These are phyloP conservation scores for Fusarium sp. DNA, from an alignment of 2,329 filamentous ascomycete species.

Conservation along the genomic window DNA sequence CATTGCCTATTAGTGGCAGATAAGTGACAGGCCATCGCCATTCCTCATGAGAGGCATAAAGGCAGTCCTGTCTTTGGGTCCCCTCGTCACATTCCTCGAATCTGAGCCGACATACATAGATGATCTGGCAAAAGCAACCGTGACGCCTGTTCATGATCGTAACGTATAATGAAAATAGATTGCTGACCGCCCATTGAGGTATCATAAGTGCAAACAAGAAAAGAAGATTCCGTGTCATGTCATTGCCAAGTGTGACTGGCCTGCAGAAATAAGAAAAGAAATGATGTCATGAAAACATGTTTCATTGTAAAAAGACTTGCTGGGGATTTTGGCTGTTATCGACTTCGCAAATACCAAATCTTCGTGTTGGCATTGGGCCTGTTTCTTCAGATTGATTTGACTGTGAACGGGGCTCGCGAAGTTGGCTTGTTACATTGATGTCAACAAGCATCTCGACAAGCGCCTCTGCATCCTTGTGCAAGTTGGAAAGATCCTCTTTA, in stretches of 20 bases:
- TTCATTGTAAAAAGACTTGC: slow-evolving; percentile 1
- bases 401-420: slow-evolving; percentile 48
- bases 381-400: slow-evolving; percentile 52
- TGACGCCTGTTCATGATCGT: slow-evolving; percentile 49
- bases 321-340: neutral
- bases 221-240: slow-evolving; percentile 14
- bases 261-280: slow-evolving; percentile 21
- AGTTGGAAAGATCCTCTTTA: slow-evolving; percentile 58
- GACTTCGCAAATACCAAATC: slow-evolving; percentile 10
- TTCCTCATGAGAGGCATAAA: slow-evolving; percentile 22
- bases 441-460: slow-evolving; percentile 66
- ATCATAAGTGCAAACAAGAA: slow-evolving; percentile 46
- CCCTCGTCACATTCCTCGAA: slow-evolving; percentile 22
- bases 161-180: slow-evolving; percentile 41
- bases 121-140: slow-evolving; percentile 31
- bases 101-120: slow-evolving; percentile 16
- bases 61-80: slow-evolving; percentile 37
- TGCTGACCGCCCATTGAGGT: slow-evolving; percentile 45
- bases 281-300: slow-evolving; percentile 23
- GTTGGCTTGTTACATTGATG: slow-evolving; percentile 58
- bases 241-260: slow-evolving; percentile 8
- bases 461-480: slow-evolving; percentile 64
- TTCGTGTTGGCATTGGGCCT: slow-evolving; percentile 54
- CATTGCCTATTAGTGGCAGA: slow-evolving; percentile 23
- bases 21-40: slow-evolving; percentile 33